A percentile compares a stretch with the other conserved stretches of the same genome.
Evolutionary conservation across 2,329 filamentous ascomycete species (phyloP).

Genomic region (Xylaria sp.): DNA sequence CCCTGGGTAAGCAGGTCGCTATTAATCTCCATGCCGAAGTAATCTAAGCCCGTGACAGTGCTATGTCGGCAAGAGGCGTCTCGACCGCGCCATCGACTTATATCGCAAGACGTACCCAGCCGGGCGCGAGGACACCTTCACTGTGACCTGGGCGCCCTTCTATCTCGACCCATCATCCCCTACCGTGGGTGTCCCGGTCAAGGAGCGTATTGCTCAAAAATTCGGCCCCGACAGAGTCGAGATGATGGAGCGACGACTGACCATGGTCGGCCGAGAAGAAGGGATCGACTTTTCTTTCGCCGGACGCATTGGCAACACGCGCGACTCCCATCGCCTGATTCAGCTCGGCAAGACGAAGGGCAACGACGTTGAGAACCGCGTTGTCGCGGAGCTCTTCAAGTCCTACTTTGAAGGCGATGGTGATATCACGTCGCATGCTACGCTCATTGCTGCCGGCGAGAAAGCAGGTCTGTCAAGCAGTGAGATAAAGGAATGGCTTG

Average conservation of each 20-base stretch:
- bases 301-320: constrained; percentile 78
- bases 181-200: constrained; percentile 57
- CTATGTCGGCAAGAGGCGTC: constrained; percentile 81
- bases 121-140: constrained; percentile 73
- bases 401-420: constrained; percentile 68
- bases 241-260: constrained; percentile 68
- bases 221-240: constrained; percentile 73
- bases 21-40: constrained; percentile 17
- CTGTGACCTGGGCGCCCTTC: constrained; percentile 80
- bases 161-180: constrained; percentile 78
- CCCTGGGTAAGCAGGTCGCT: constrained; percentile 61
- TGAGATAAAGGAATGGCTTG: constrained; percentile 56
- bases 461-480: constrained; percentile 61
- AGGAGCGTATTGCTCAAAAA: constrained; percentile 66
- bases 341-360: constrained; percentile 71
- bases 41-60: constrained; percentile 60
- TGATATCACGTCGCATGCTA: constrained; percentile 65
- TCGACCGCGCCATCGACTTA: constrained; percentile 75
- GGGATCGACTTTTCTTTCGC: constrained; percentile 80
- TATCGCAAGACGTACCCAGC: constrained; percentile 72
- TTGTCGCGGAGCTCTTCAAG: constrained; percentile 69
- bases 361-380: constrained; percentile 62
- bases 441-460: constrained; percentile 59
- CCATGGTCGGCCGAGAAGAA: constrained; percentile 67
- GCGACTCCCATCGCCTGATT: constrained; percentile 81